Evolutionary conservation across 495 filamentous ascomycete species (phyloP), one percentile per base, ranked within the genome.

Genomic region (Lichina pygmaea): DNA sequence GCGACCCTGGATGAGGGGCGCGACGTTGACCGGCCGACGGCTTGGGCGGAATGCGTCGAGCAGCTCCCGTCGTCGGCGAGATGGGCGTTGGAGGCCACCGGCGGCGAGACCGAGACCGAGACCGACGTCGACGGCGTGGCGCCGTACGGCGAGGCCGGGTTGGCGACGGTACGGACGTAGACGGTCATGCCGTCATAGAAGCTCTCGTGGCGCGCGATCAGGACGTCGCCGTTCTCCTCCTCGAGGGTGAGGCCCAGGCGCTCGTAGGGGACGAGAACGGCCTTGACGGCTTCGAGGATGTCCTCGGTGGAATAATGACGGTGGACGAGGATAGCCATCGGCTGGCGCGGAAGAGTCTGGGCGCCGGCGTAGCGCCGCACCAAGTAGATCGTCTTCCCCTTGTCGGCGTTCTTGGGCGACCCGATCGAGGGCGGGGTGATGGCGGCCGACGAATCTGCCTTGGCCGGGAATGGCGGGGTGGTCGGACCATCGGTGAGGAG

Each of bases 191-290:
- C 75, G 62, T 92, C 73, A 49, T 65, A 66, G 50, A 97, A 78
- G 61, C 94, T 97, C 58, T 94, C 86, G 58, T 94, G 92, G 48
- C 81, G 73, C 43, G 89, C 82, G 57, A 97, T 94, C 54, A 97
- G 72, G 47, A 75, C 91, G 51, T 75, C 81, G 41, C 80, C 82
- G 50, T 80, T 59, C 39, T 77, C 70, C 61, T 94, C 86, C 57
- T 95, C 84, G 51, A 97, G 94, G 61, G 78, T 81, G 55, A 95
- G 71, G 47, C 82, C 79, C 56, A 72, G 71, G 49, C 71, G 68
- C 48, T 81, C 74, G 53, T 91, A 89, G 52, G 95, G 71, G 37
- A 85, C 89, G 57, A 89, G 93, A 64, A 94, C 93, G 63, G 93
- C 93, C 65, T 91, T 94, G 46, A 94, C 85, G 6, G 89, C 94